Base-by-base conservation (phyloP, 129 eudicot species). In the Flaveria brownii region DNA sequence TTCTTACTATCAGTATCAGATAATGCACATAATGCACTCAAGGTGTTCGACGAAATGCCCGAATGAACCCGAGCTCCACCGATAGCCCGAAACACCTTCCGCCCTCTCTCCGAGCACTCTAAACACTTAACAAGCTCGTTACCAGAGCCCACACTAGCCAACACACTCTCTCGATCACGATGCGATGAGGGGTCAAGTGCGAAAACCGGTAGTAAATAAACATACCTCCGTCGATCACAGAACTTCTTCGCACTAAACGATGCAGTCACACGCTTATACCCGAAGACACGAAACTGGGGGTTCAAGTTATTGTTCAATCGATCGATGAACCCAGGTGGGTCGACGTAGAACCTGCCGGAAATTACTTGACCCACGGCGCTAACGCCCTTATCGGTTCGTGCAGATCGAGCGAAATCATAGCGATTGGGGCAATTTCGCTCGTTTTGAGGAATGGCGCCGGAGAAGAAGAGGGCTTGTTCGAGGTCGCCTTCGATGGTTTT, bases 401-500 rank as follows among this genome's bases (percentile, higher is more conserved):
- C 97, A 54, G 97, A 88, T 4, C 98, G 89, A 33, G 98, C 89
- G 87, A 90, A 93, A 55, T 93, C 93, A 42, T 42, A 88, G 2
- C 83, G 87, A 71, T 84, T 78, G 2, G 88, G 96, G 55, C 60
- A 85, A 18, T 88, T 89, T 1, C 86, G 75, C 51, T 88, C 90
- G 1, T 52, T 66, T 43, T 94, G 88, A 2, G 98, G 96, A 0
- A 94, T 84, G 14, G 93, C 96, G 3, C 93, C 96, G 67, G 98
- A 73, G 17, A 79, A 74, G 69, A 68, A 94, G 12, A 94, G 96
- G 18, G 98, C 97, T 83, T 91, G 89, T 85, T 91, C 93, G 23
- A 94, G 84, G 72, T 94, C 98, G 7, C 90, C 93, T 84, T 94
- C 98, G 73, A 94, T 94, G 43, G 98, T 94, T 83, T 94, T 94